Evolutionary conservation across 2,329 filamentous ascomycete species (phyloP), one percentile per base, ranked within the genome.

Genomic region (Diaporthe caulivora): DNA sequence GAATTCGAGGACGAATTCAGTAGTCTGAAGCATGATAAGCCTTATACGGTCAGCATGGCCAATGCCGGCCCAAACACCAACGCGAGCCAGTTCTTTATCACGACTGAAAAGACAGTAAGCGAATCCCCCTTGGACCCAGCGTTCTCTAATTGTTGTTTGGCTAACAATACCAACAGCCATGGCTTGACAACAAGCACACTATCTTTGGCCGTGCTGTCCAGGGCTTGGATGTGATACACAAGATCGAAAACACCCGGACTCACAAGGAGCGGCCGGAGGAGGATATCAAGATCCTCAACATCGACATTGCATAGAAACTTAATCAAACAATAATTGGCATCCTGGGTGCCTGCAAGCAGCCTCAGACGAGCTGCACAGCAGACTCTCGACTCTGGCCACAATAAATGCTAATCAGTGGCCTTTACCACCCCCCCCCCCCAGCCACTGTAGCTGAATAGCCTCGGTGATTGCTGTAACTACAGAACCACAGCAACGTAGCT

Each of bases 1-100:
- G 93, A 97, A 77, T 98, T 98, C 79, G 94, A 93, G 79, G 97
- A 99, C 80, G 97, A 99, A 82, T 98, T 99, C 78, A 95, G 94
- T 78, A 93, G 91, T 24, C 84, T 99, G 75, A 94, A 93, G 82
- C 97, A 99, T 80, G 97, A 99, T 85, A 97, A 97, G 84, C 93
- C 97, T 2, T 99, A 98, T 82, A 98, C 95, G 0, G 88, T 98
- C 73, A 97, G 94, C 81, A 99, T 99, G 97, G 97, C 97, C 17
- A 99, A 99, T 82, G 96, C 97, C 0, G 97, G 97, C 0, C 95
- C 95, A 0, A 95, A 96, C 79, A 98, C 95, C 47, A 99, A 99
- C 81, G 97, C 94, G 18, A 97, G 93, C 80, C 97, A 99, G 82
- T 99, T 99, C 82, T 99, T 99, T 80, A 98, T 99, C 77, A 99